Base-by-base conservation (phyloP, 441 rosid species). In the Daphne laureola region DNA sequence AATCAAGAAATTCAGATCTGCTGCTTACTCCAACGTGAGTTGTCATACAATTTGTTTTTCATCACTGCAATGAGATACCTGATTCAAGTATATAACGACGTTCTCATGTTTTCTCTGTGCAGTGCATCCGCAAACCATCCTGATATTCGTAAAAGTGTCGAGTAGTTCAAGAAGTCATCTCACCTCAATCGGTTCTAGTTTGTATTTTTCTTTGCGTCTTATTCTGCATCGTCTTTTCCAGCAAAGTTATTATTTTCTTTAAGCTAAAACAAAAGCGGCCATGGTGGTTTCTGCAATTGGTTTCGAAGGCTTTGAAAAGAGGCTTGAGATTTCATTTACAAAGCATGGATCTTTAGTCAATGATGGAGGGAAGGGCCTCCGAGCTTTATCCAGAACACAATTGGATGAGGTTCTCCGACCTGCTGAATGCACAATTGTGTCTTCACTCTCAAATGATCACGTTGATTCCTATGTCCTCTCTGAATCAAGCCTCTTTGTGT, bases 211-310 rank as follows among this genome's bases (percentile, higher is more conserved):
- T 57, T 43, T 58, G 17, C 72, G 63, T 65, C 75, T 61, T 25
- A 17, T 49, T 58, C 36, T 55, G 63, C 60, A 61, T 27, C 57
- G 9, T 31, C 38, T 9, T 31, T 31, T 31, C 38, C 38, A 5
- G 38, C 38, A 31, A 31, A 31, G 38, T 31, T 5, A 49, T 35
- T 50, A 54, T 46, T 58, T 51, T 1, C 46, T 48, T 23, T 51
- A 38, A 73, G 48, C 3, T 21, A 21, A 21, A 21, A 21, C n/a
- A 64, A 65, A 31, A 26, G 78, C 74, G 79, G 71, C 76, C 43
- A 48, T 73, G 71, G 64, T 74, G 13, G 66, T 14, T 47, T 17
- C 51, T 17, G 14, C 51, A 47, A 47, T 47, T 12, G 51, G 54
- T 9, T 51, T 51, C 35, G 54, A 51, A 26, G 54, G 54, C 17